phyloP scores from a whole-genome alignment of 257 asterid genomes.

The Forsythia viridissima region DNA sequence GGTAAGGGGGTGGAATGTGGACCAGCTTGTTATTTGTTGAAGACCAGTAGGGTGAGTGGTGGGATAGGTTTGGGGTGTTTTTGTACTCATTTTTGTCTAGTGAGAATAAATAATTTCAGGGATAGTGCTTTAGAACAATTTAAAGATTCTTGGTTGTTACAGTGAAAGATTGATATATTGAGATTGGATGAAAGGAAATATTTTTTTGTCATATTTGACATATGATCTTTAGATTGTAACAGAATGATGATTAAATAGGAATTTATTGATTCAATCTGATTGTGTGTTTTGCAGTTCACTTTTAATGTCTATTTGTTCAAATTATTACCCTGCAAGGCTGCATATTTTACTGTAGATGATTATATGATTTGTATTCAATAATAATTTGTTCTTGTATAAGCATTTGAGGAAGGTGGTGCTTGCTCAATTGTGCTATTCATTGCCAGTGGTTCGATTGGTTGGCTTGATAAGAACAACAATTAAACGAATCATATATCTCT shows the following conservation, averaged over 20 bases:
- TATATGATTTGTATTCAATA: not conserved
- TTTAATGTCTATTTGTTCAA: not conserved
- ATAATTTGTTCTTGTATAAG: not conserved
- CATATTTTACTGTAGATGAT: not conserved
- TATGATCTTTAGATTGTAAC: not conserved
- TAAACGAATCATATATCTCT: too few species aligned
- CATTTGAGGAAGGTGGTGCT: not conserved
- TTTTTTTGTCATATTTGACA: not conserved
- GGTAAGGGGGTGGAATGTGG: slow-evolving; percentile 57
- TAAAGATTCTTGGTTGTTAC: slow-evolving; percentile 57
- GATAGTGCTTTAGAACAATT: slow-evolving; percentile 60
- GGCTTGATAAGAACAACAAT: too few species aligned
- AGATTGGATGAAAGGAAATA: not conserved
- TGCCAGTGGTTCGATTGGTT: too few species aligned
- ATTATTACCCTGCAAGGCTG: not conserved
- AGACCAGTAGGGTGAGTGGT: slow-evolving; percentile 63
- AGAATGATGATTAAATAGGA: not conserved
- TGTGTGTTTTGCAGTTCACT: not conserved
- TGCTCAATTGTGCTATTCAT: too few species aligned
- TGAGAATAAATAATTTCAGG: slow-evolving; percentile 57
- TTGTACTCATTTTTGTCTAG: slow-evolving; percentile 75
- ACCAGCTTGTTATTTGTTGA: slow-evolving; percentile 70
- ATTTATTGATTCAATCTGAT: too few species aligned
- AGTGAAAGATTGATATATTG: slow-evolving; percentile 21
- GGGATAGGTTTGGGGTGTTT: slow-evolving; percentile 68